A percentile compares a stretch with the other conserved stretches of the same genome.
These are phyloP conservation scores for Sergeia podlipaevii DNA, from an alignment of 208 protist species.

Conservation along the genomic window DNA sequence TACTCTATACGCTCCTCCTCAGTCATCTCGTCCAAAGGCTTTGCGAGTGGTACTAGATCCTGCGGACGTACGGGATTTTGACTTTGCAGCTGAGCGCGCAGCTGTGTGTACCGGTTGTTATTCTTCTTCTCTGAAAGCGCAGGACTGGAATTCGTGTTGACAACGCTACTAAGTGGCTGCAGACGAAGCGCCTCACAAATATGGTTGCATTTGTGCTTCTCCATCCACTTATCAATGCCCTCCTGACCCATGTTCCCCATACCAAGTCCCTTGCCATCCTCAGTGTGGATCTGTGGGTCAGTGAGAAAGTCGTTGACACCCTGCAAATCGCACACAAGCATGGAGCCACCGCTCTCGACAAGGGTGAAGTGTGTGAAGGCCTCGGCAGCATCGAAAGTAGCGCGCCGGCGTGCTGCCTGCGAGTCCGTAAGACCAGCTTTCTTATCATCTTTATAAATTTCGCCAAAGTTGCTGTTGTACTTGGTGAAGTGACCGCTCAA, in stretches of 20 bases:
- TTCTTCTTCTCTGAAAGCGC: too few relatives aligned
- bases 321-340: slow-evolving; percentile 82
- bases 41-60: slow-evolving; percentile 51
- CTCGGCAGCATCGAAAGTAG: slow-evolving; percentile 78
- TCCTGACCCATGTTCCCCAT: slow-evolving; percentile 82
- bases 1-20: slow-evolving; percentile 72
- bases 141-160: slow-evolving; percentile 7
- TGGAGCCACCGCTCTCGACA: slow-evolving; percentile 51
- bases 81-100: slow-evolving; percentile 46
- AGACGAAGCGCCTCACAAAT: slow-evolving; percentile 64
- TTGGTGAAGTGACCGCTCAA: slow-evolving; percentile 49
- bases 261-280: slow-evolving; percentile 72
- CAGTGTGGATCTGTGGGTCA: slow-evolving; percentile 83
- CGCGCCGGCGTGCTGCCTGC: slow-evolving; percentile 34
- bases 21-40: slow-evolving; percentile 72
- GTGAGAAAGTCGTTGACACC: slow-evolving; percentile 81
- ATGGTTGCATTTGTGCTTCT: slow-evolving; percentile 66
- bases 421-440: slow-evolving; percentile 31
- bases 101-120: slow-evolving; percentile 45
- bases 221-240: slow-evolving; percentile 78
- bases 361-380: slow-evolving; percentile 86
- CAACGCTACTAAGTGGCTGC: slow-evolving; percentile 28
- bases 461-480: slow-evolving; percentile 65
- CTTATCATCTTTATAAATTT: slow-evolving; percentile 59
- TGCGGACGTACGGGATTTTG: slow-evolving; percentile 39